Evolutionary conservation across 164 flowering plant genomes (phyloP).

Genomic region (Dillenia suffruticosa): DNA sequence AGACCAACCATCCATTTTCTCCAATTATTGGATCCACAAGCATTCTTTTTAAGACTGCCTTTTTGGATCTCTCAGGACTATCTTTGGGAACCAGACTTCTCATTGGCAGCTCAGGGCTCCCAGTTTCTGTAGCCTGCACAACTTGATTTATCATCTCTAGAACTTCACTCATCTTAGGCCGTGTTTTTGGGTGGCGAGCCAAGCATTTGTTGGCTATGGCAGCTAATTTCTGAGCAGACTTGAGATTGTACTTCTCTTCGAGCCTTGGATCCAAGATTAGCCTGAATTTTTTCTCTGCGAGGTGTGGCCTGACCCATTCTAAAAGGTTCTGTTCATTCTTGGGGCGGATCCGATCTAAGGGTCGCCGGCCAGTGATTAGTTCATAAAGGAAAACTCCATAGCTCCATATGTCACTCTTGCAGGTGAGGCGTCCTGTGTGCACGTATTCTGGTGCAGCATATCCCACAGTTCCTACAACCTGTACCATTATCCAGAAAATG

Average conservation of each 20-base stretch:
- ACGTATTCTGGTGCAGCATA: constrained; percentile 96
- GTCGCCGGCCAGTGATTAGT: constrained; percentile 83
- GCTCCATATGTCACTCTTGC: constrained; percentile 89
- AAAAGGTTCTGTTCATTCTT: constrained; percentile 72
- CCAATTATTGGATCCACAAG: constrained; percentile 30
- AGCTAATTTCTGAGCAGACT: constrained; percentile 67
- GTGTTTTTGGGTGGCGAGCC: constrained; percentile 43
- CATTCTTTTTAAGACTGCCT: constrained; percentile 23
- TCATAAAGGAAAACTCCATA: constrained; percentile 90
- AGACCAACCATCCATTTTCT: constrained; percentile 26
- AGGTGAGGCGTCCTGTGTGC: constrained; percentile 78
- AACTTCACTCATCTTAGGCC: constrained; percentile 88
- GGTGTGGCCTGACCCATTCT: constrained; percentile 79
- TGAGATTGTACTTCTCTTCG: constrained; percentile 44
- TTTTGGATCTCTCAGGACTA: constrained; percentile 14
- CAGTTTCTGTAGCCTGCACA: constrained; percentile 30
- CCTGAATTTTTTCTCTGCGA: constrained; percentile 62
- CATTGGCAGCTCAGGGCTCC: constrained; percentile 26
- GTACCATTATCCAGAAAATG: constrained; percentile 3
- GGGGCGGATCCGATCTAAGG: constrained; percentile 72
- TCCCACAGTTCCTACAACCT: constrained; percentile 96
- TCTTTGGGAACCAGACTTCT: constrained; percentile 15
- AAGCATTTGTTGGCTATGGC: constrained; percentile 76
- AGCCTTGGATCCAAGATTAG: constrained; percentile 76
- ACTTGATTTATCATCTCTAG: constrained; percentile 56